Percentiles rank a stretch among this genome's conserved stretches.
phyloP scores from a whole-genome alignment of 495 filamentous ascomycete species.

The Monascus purpureus region DNA sequence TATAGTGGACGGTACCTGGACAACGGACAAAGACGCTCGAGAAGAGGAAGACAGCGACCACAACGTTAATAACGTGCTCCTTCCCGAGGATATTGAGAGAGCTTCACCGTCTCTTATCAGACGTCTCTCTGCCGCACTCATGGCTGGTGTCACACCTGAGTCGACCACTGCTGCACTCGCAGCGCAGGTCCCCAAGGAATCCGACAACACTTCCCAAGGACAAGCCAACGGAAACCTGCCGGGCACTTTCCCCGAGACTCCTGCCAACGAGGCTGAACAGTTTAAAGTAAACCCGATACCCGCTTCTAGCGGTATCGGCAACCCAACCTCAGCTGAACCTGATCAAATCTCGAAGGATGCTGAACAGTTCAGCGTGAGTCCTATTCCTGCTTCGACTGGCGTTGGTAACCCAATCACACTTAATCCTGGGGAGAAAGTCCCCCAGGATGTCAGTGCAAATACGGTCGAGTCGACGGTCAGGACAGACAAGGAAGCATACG shows the following conservation, averaged over 20 bases:
- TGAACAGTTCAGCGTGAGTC: constrained; percentile 45
- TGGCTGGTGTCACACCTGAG: constrained; percentile 55
- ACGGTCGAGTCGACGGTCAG: constrained; percentile 44
- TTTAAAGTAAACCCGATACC: constrained; percentile 42
- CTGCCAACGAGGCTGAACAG: constrained; percentile 37
- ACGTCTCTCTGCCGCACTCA: constrained; percentile 29
- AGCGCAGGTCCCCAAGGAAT: constrained; percentile 49
- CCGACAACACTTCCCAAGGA: background rate
- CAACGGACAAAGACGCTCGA: constrained; percentile 59
- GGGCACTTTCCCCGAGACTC: constrained; percentile 70
- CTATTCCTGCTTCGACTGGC: constrained; percentile 58
- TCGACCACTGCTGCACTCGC: constrained; percentile 67
- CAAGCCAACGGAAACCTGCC: constrained; percentile 33
- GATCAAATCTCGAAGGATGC: constrained; percentile 6
- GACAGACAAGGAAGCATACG: constrained; percentile 72
- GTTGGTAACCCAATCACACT: constrained; percentile 69
- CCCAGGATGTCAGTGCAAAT: constrained; percentile 37
- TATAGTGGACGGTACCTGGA: constrained; percentile 83
- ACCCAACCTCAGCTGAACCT: constrained; percentile 53
- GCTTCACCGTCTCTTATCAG: constrained; percentile 17
- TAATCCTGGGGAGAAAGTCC: constrained; percentile 64
- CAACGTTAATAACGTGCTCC: constrained; percentile 83
- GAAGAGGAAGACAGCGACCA: constrained; percentile 63
- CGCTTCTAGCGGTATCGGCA: constrained; percentile 48
- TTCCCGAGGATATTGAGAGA: constrained; percentile 51